Base-by-base conservation (phyloP, 139 green algal species). In the Chloropicon primus region DNA sequence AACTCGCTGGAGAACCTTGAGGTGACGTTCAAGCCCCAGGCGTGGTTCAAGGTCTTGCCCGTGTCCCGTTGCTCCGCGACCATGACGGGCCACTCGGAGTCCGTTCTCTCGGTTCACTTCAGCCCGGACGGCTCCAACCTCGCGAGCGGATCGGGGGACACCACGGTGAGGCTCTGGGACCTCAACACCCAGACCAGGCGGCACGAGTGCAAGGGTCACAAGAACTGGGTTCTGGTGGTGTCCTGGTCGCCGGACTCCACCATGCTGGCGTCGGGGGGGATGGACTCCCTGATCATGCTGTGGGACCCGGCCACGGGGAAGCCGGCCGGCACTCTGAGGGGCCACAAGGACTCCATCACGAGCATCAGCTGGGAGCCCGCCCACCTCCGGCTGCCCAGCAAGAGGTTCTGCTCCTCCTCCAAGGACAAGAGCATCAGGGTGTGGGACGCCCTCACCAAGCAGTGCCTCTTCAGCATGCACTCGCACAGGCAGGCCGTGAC, bases 291-390 rank as follows among this genome's bases (percentile, higher is more conserved):
- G 23, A 81, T 98, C 3, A 92, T 85, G 78, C 75, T 99, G 23
- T 99, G 95, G 95, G 84, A 97, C 27, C 83, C 92, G 0, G 71
- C 73, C 0, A 90, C 78, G 5, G 88, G 86, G 2, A 76, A 87
- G 53, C 2, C 76, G 10, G 10, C 10, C 10, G 73, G 74, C 22
- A 28, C 71, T 24, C 21, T 83, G 25, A 79, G 88, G 79, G 95
- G 89, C 1, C 95, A 99, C 82, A 87, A 84, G n/a, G 97, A 98
- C 83, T 96, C 88, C 83, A 91, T 99, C 62, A 96, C 89, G 1
- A 87, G 80, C 0, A 28, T 98, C 22, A 82, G 92, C 1, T 99
- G 95, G 95, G 91, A 98, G 87, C 95, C 95, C 0, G 91, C 91
- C 0, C 95, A 98, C 81, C 80, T 91, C 28, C 85, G 83, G 17